These are phyloP conservation scores for Puya raimondii DNA, from an alignment of 176 grass and related monocot species.

Conservation along the genomic window DNA sequence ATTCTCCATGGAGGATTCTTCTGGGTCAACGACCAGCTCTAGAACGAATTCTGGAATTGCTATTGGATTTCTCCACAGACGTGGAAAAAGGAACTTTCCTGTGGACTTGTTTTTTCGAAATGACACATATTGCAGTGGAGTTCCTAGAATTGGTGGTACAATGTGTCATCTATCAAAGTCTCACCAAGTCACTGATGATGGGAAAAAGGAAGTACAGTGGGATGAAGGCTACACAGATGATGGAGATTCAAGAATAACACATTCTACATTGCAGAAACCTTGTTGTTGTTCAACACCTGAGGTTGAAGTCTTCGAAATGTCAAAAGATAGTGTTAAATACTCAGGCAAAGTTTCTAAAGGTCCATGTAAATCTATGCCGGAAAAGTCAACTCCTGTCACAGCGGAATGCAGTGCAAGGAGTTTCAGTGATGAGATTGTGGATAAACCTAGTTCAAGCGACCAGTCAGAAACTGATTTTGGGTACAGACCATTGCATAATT, in stretches of 20 bases:
- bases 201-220: conserved; percentile 59
- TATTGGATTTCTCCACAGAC: conserved; percentile 70
- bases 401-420: conserved; percentile 55
- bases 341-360: conserved; percentile 51
- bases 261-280: conserved; percentile 55
- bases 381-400: conserved; percentile 39
- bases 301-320: conserved; percentile 34
- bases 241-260: conserved; percentile 54
- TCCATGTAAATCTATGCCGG: conserved; percentile 37
- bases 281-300: conserved; percentile 65
- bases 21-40: conserved; percentile 31
- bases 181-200: conserved; percentile 26
- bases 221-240: conserved; percentile 60
- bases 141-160: conserved; percentile 62
- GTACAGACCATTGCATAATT: conserved; percentile 45
- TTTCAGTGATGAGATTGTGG: conserved; percentile 51
- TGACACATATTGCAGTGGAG: conserved; percentile 41
- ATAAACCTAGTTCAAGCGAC: conserved; percentile 60
- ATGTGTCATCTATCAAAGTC: conserved; percentile 47
- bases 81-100: conserved; percentile 56
- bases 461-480: conserved; percentile 45
- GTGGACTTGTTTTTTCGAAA: conserved; percentile 47
- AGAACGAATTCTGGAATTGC: conserved; percentile 37
- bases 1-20: conserved; percentile 33
- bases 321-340: conserved; percentile 41